Evolutionary conservation across 2,329 filamentous ascomycete genomes (phyloP).

Genomic region (Emergomyces africanus): DNA sequence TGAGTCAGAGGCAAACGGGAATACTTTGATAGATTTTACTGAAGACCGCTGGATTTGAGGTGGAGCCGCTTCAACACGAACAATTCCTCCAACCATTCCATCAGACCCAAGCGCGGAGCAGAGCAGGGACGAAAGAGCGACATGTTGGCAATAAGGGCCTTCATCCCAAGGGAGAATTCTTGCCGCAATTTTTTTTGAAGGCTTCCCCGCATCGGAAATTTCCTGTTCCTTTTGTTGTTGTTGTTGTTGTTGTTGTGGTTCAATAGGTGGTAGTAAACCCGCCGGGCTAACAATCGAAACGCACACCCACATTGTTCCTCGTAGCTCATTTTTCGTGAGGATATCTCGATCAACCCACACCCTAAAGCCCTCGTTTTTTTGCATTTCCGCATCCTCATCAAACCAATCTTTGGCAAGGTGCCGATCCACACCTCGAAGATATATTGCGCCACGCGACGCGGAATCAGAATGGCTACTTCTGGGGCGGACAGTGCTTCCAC

Average conservation of each 20-base stretch:
- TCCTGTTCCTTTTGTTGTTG: conserved; percentile 54
- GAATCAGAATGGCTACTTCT: conserved; percentile 51
- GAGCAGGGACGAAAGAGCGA: conserved; percentile 64
- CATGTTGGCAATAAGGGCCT: conserved; percentile 67
- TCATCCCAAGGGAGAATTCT: conserved; percentile 69
- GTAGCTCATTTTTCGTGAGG: conserved; percentile 56
- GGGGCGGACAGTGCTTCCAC: conserved; percentile 55
- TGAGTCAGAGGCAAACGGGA: conserved; percentile 55
- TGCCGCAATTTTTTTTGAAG: conserved; percentile 59
- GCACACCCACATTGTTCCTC: conserved; percentile 61
- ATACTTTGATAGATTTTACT: conserved; percentile 59
- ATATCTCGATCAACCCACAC: conserved; percentile 79
- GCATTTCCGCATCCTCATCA: conserved; percentile 47
- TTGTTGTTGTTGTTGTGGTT: conserved; percentile 55
- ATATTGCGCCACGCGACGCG: conserved; percentile 42
- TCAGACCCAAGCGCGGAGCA: conserved; percentile 60
- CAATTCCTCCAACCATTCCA: conserved; percentile 69
- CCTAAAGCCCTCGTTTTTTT: conserved; percentile 48
- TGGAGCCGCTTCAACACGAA: conserved; percentile 75
- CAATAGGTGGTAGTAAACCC: conserved; percentile 57
- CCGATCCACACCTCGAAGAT: conserved; percentile 68
- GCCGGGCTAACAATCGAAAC: conserved; percentile 82
- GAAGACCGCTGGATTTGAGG: conserved; percentile 54
- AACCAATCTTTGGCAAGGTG: conserved; percentile 62
- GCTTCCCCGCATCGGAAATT: conserved; percentile 42